Evolutionary conservation across 345 rosid species (phyloP).

Genomic region (Firmiana major): DNA sequence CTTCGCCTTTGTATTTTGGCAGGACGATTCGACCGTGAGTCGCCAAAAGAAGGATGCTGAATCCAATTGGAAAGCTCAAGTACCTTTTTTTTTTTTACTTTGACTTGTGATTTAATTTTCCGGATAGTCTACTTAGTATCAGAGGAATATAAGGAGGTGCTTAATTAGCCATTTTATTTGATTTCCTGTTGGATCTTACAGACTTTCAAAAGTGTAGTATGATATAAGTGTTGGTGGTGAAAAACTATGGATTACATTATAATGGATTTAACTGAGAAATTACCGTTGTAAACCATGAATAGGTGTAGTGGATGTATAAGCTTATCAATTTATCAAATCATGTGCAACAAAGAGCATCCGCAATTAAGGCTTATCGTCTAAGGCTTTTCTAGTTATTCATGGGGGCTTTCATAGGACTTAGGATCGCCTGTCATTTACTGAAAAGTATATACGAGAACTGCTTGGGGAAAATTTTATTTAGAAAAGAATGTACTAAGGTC

Average conservation of each 20-base stretch:
- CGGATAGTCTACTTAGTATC: background rate
- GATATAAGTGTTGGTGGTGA: background rate
- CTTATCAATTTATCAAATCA: background rate
- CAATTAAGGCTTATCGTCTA: background rate
- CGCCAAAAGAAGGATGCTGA: conserved; percentile 98
- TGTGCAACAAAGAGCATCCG: background rate
- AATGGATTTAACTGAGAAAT: background rate
- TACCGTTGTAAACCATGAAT: background rate
- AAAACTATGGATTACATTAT: background rate
- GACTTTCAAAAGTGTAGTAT: background rate
- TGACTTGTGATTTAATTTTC: conserved; percentile 7
- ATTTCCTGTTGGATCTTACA: background rate
- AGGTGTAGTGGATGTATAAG: background rate
- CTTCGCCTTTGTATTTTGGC: conserved; percentile 4
- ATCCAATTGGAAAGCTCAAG: conserved; percentile 95
- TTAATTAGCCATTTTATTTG: background rate
- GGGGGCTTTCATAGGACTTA: background rate
- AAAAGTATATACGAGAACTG: background rate
- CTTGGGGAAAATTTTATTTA: background rate
- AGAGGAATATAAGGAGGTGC: background rate
- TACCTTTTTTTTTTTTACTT: conserved; percentile 13
- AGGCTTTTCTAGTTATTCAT: background rate
- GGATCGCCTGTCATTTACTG: background rate
- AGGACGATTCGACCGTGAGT: conserved; percentile 81
- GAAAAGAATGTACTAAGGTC: background rate